Base-by-base conservation (phyloP, 1,139 yeast species). In the Nakaseomyces nivariensis region DNA sequence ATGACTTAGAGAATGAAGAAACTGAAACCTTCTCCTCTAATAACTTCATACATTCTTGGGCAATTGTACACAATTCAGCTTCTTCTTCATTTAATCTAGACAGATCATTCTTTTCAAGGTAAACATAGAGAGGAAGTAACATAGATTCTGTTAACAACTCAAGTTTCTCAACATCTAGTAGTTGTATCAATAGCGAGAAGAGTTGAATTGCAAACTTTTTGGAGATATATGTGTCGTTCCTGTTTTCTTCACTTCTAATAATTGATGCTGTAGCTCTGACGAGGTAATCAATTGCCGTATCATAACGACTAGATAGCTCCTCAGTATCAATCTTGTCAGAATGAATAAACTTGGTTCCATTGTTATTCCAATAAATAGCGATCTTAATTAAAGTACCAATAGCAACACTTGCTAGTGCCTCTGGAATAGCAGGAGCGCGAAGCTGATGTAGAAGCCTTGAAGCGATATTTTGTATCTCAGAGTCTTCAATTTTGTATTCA, bases 371-470 rank as follows among this genome's bases (percentile, higher is more conserved):
- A 53, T 69, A 71, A 67, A 77, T 74, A 3, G 84, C 73, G 47
- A 87, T 73, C 45, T 73, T 66, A 1, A 85, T 81, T 55, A 90
- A 67, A 54, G 85, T 83, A 66, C 84, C 85, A 27, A 84, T 80
- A 38, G 78, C 73, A 60, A 83, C 86, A 22, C 74, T 66, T 0
- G 88, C 86, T 49, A 88, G 71, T 0, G 76, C 80, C 49, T 81
- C 82, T 1, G 85, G 69, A 34, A 88, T 73, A 4, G 77, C 69
- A 1, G 96, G 94, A 0, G 96, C 96, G 27, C 85, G 79, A 48
- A 90, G 67, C 69, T 88, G 96, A 61, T 89, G 85, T 52, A 88
- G 72, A 44, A 79, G 68, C 59, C 89, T 78, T 57, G 78, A 77
- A 0, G 86, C 86, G 45, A 85, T 75, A 0, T 78, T 75, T 63